Conservation (phyloP, 371 early-diverging fungal genomes). For the Mortierella sp. region DNA sequence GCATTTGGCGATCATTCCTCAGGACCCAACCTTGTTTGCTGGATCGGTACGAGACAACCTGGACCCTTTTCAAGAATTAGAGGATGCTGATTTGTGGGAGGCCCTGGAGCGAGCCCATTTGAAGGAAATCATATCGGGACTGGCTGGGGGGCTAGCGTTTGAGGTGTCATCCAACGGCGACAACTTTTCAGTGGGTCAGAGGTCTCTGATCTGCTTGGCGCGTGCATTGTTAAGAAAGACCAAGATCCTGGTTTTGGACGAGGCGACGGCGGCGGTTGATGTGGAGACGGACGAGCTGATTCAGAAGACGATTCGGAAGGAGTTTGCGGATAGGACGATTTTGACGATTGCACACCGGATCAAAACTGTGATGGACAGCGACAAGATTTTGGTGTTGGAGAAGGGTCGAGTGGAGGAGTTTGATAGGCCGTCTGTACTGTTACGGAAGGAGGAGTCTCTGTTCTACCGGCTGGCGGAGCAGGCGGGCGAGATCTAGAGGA, state of each 20-base stretch:
- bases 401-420: constrained; percentile 69
- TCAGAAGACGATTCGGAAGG: constrained; percentile 69
- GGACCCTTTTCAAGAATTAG: constrained; percentile 83
- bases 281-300: constrained; percentile 71
- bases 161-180: constrained; percentile 62
- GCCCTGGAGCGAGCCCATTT: constrained; percentile 82
- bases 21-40: constrained; percentile 93
- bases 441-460: constrained; percentile 68
- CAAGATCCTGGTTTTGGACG: constrained; percentile 84
- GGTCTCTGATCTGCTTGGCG: constrained; percentile 84
- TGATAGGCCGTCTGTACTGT: constrained; percentile 70
- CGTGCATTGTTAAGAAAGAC: constrained; percentile 81
- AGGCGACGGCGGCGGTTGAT: constrained; percentile 91
- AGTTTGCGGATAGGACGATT: constrained; percentile 71
- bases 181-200: constrained; percentile 80
- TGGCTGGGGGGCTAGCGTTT: constrained; percentile 77
- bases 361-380: constrained; percentile 72
- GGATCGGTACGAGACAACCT: constrained; percentile 68
- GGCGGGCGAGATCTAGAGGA: constrained; percentile 65
- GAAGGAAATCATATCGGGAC: constrained; percentile 66
- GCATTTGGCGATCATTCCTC: constrained; percentile 92
- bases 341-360: constrained; percentile 78
- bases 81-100: constrained; percentile 85
- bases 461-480: constrained; percentile 83
- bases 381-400: constrained; percentile 71